These are phyloP conservation scores for Myxozyma neglecta DNA, from an alignment of 805 yeast species.

Conservation along the genomic window DNA sequence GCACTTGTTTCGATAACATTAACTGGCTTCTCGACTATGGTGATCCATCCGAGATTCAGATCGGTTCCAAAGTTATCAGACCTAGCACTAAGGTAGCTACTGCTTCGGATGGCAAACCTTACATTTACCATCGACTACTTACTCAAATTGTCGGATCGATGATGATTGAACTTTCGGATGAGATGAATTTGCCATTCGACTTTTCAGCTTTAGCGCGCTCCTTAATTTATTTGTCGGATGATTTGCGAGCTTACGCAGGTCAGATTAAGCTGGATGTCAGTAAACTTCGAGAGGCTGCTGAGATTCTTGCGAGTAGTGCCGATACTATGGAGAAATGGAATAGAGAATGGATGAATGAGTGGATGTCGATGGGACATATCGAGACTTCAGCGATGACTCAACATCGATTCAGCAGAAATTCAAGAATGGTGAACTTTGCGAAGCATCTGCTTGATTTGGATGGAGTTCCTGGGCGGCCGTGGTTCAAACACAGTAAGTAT, in stretches of 20 bases:
- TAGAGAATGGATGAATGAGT: slow-evolving; percentile 40
- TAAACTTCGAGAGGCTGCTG: slow-evolving; percentile 29
- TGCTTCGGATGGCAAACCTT: slow-evolving; percentile 40
- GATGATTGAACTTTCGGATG: slow-evolving; percentile 51
- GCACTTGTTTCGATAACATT: slow-evolving; percentile 67
- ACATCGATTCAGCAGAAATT: slow-evolving; percentile 42
- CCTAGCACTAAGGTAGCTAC: not conserved
- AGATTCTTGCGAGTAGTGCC: slow-evolving; percentile 40
- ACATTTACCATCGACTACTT: slow-evolving; percentile 56
- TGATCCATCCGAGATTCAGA: slow-evolving; percentile 46
- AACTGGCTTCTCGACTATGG: slow-evolving; percentile 65
- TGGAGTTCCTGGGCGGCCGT: slow-evolving; percentile 53
- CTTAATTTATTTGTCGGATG: slow-evolving; percentile 8
- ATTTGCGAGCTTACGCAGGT: slow-evolving; percentile 17
- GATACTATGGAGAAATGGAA: slow-evolving; percentile 46
- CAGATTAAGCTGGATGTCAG: slow-evolving; percentile 19
- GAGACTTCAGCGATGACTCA: slow-evolving; percentile 27
- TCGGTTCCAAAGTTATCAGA: slow-evolving; percentile 1
- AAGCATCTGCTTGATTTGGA: slow-evolving; percentile 46
- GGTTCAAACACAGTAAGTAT: slow-evolving; percentile 60
- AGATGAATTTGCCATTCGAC: slow-evolving; percentile 48
- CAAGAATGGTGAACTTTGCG: slow-evolving; percentile 44
- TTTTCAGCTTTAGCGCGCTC: slow-evolving; percentile 45
- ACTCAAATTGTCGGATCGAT: slow-evolving; percentile 56
- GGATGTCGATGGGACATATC: slow-evolving; percentile 46